Evolutionary conservation across 2,329 filamentous ascomycete species (phyloP).

Genomic region (Cryphonectria naterciae): DNA sequence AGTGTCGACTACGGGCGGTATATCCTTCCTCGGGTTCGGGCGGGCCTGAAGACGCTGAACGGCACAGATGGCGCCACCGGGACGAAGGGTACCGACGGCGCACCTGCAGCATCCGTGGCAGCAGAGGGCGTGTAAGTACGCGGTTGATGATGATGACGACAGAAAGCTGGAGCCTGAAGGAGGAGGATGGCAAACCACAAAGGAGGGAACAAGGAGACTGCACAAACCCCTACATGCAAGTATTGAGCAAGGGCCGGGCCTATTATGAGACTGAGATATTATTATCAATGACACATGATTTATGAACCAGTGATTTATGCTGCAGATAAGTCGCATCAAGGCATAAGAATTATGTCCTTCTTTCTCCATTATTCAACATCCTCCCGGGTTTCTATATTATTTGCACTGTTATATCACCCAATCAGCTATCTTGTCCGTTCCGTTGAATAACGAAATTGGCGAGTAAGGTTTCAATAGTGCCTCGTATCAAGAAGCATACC

Average conservation of each 20-base stretch:
- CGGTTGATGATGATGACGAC: not conserved
- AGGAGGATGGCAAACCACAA: not conserved
- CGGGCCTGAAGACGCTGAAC: conserved; percentile 36
- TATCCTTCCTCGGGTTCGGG: conserved; percentile 55
- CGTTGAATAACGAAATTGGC: not conserved
- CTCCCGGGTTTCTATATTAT: too few species aligned
- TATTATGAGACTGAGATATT: not conserved
- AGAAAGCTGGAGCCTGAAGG: not conserved
- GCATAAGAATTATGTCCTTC: too few species aligned
- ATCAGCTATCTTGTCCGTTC: not conserved
- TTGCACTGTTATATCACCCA: too few species aligned
- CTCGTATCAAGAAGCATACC: not conserved
- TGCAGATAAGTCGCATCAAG: too few species aligned
- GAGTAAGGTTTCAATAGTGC: not conserved
- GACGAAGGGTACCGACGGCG: not conserved
- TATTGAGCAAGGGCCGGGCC: not conserved
- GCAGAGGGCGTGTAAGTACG: not conserved
- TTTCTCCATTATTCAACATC: not conserved
- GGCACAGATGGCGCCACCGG: conserved; percentile 2
- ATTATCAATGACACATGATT: not conserved
- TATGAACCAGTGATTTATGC: not conserved
- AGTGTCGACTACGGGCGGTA: conserved; percentile 62
- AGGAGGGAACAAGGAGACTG: not conserved
- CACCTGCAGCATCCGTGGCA: not conserved
- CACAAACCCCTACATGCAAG: too few species aligned